These are phyloP conservation scores for Curvularia hawaiiensis DNA, from an alignment of 2,329 filamentous ascomycete species.

Conservation along the genomic window DNA sequence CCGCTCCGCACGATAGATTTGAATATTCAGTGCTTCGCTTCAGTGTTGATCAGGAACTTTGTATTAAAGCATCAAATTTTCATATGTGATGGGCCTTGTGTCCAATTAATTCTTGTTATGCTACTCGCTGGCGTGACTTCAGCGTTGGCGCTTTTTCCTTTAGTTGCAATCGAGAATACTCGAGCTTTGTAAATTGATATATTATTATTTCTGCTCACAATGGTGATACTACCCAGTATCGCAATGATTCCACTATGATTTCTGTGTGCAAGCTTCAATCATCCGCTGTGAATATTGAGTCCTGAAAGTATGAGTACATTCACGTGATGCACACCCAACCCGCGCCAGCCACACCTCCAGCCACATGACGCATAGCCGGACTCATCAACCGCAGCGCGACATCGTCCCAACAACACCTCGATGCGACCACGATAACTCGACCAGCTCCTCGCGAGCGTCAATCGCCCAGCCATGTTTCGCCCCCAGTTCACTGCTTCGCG, in stretches of 20 bases:
- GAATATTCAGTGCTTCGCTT: conserved; percentile 22
- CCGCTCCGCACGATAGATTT: conserved; percentile 5
- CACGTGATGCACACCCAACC: conserved; percentile 8
- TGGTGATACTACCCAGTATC: background rate
- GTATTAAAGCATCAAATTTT: background rate
- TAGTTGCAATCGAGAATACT: background rate
- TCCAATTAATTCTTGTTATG: background rate
- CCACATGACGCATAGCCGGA: conserved; percentile 16
- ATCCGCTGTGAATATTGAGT: too few species aligned
- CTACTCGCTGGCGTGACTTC: conserved; percentile 7
- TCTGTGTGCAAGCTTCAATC: background rate
- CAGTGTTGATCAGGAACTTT: background rate
- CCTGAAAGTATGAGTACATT: too few species aligned
- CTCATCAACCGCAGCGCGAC: conserved; percentile 12
- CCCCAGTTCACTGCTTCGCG: conserved; percentile 61
- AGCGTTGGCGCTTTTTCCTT: conserved; percentile 11
- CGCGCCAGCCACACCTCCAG: conserved; percentile 6
- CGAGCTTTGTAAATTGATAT: conserved; percentile 1
- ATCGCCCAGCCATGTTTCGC: conserved; percentile 39
- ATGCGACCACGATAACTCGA: conserved; percentile 20
- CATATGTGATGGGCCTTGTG: background rate
- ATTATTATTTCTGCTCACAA: background rate
- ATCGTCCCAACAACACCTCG: conserved; percentile 13
- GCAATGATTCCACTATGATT: background rate
- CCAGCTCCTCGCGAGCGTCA: conserved; percentile 31